A percentile compares a stretch with the other conserved stretches of the same genome.
Conservation (phyloP, 495 filamentous ascomycete species). For the Penicillium silybi region DNA sequence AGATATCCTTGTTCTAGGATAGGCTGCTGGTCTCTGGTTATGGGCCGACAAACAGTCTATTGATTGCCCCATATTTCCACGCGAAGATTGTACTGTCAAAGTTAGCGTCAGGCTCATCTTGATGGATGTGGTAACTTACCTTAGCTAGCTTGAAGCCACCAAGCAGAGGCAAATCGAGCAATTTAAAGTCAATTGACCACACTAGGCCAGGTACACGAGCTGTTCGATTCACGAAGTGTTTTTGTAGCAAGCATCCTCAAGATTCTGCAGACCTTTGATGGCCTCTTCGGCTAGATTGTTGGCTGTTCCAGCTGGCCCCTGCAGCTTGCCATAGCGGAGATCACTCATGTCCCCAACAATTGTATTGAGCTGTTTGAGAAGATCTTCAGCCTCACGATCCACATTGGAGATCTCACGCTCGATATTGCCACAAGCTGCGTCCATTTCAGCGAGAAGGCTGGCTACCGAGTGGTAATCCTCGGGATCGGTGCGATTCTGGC, state of each 20-base stretch:
- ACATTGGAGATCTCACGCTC: constrained; percentile 61
- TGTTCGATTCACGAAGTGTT: background rate
- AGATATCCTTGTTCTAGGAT: background rate
- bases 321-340: constrained; percentile 73
- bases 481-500: constrained; percentile 39
- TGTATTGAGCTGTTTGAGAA: constrained; percentile 58
- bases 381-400: constrained; percentile 57
- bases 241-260: constrained; percentile 60
- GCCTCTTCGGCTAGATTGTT: constrained; percentile 60
- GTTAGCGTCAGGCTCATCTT: background rate
- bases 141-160: background rate
- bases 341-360: constrained; percentile 74
- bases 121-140: background rate
- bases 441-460: constrained; percentile 65
- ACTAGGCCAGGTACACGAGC: background rate
- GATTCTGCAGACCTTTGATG: constrained; percentile 46
- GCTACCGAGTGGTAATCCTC: constrained; percentile 54
- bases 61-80: background rate
- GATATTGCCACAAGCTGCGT: constrained; percentile 58
- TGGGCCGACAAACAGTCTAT: background rate
- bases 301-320: constrained; percentile 51
- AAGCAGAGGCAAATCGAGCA: background rate
- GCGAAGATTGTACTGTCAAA: background rate
- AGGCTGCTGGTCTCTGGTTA: background rate
- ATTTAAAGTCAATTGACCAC: background rate